These are phyloP conservation scores for Apiotrichum domesticum DNA, from an alignment of 1,284 basidiomycete genomes.

Conservation along the genomic window DNA sequence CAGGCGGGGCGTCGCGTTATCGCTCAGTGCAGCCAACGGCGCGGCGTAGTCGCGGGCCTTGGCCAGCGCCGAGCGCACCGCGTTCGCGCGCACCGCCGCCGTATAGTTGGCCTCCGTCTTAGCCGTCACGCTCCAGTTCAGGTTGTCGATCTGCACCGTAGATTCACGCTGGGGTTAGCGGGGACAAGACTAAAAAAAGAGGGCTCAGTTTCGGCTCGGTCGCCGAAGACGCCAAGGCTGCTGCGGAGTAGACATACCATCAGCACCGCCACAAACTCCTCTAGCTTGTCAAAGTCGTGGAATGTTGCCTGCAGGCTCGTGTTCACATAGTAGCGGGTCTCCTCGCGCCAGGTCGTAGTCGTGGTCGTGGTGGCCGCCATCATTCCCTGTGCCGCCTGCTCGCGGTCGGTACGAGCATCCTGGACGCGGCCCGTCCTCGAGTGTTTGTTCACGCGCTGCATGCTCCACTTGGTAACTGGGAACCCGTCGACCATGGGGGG, in stretches of 20 bases:
- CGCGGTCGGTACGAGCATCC: neutral
- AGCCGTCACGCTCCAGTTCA: conserved; percentile 3
- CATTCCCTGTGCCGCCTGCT: neutral
- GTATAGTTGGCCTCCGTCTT: neutral
- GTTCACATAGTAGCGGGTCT: neutral
- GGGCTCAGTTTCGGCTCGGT: neutral
- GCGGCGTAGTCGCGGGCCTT: conserved; percentile 12
- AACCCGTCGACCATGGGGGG: conserved; percentile 5
- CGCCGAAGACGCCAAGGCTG: too few relatives aligned
- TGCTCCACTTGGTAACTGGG: conserved; percentile 15
- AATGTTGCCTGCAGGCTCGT: conserved; percentile 3
- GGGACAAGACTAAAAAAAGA: too few relatives aligned
- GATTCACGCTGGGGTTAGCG: neutral
- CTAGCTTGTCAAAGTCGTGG: conserved; percentile 12
- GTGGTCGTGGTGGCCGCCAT: neutral
- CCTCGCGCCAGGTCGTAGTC: neutral
- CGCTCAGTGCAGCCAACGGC: neutral
- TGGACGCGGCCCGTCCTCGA: neutral
- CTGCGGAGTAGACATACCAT: conserved; percentile 3
- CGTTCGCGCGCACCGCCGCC: conserved; percentile 7
- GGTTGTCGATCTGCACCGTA: neutral
- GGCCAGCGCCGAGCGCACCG: conserved; percentile 7
- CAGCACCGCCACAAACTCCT: neutral
- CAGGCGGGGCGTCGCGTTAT: neutral
- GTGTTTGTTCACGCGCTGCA: conserved; percentile 10